Conservation (phyloP, 78 protist genomes). For the Mantamonas sphyraenae region DNA sequence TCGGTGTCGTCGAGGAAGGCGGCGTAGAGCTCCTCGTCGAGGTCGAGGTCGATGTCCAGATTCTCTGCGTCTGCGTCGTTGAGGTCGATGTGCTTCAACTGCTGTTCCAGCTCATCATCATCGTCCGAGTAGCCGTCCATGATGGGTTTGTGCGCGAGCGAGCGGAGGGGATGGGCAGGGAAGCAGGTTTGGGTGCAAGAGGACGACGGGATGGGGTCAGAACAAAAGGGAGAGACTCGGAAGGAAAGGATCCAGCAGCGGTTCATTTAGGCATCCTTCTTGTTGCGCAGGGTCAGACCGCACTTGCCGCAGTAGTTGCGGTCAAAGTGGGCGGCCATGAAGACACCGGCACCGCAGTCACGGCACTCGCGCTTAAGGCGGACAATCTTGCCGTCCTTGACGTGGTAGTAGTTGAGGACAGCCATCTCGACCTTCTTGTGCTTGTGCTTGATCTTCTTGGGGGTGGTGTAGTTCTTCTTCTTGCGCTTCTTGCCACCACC, state of each 20-base stretch:
- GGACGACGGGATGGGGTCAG: background rate
- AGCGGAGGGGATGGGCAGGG: background rate
- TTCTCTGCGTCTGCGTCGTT: too few relatives aligned
- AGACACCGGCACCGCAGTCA: constrained; percentile 87
- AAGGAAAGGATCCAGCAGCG: too few relatives aligned
- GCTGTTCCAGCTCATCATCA: too few relatives aligned
- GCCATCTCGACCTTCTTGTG: constrained; percentile 90
- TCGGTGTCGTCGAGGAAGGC: too few relatives aligned
- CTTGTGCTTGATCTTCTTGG: constrained; percentile 90
- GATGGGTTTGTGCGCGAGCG: too few relatives aligned
- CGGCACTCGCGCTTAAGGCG: constrained; percentile 83
- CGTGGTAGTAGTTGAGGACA: constrained; percentile 92
- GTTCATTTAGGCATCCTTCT: background rate
- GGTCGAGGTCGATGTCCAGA: too few relatives aligned
- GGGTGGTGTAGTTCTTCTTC: constrained; percentile 95
- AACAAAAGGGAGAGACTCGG: too few relatives aligned
- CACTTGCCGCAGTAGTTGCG: constrained; percentile 97
- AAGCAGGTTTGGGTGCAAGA: background rate
- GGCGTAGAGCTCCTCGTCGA: too few relatives aligned
- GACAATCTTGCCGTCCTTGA: constrained; percentile 88
- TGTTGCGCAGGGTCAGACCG: constrained; percentile 67
- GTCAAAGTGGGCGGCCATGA: constrained; percentile 92
- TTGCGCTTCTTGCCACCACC: constrained; percentile 98
- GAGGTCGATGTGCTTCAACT: too few relatives aligned
- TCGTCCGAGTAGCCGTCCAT: too few relatives aligned